Evolutionary conservation across 192 early-diverging fungal species (phyloP).

Genomic region (Phycomyces nitens): DNA sequence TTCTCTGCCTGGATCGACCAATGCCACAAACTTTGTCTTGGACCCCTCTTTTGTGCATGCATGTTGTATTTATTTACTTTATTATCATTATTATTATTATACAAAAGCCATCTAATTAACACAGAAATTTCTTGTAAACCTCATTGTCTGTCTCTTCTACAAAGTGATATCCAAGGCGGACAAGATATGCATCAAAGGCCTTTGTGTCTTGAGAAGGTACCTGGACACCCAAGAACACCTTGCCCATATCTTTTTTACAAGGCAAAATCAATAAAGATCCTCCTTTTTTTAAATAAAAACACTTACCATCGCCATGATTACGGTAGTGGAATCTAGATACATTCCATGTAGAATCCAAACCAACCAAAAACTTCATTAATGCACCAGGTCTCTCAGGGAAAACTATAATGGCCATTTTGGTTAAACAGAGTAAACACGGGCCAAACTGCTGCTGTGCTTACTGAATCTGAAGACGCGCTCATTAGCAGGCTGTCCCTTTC

Average conservation of each 20-base stretch:
- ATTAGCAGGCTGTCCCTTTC: slow-evolving; percentile 66
- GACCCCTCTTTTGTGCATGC: no score
- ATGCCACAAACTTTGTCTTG: no score
- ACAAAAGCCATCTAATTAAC: not conserved
- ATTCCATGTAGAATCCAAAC: slow-evolving; percentile 65
- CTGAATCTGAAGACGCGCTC: slow-evolving; percentile 90
- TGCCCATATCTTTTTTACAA: slow-evolving; percentile 94
- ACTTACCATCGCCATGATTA: slow-evolving; percentile 81
- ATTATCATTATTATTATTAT: not conserved
- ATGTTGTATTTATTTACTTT: no score
- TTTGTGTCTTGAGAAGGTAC: slow-evolving; percentile 64
- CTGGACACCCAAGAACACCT: slow-evolving; percentile 91
- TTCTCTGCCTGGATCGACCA: no score
- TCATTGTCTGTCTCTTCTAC: slow-evolving; percentile 92
- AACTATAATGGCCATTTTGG: slow-evolving; percentile 31
- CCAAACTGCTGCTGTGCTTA: slow-evolving; percentile 13
- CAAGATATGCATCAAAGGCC: slow-evolving; percentile 74
- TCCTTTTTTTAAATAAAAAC: not conserved
- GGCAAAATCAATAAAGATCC: no score
- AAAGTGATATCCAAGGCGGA: slow-evolving; percentile 78
- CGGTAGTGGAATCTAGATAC: slow-evolving; percentile 95
- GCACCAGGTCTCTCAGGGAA: slow-evolving; percentile 97
- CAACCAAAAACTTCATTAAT: slow-evolving; percentile 78
- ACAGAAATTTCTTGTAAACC: slow-evolving; percentile 83
- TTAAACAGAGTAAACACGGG: not conserved